Base-by-base conservation (phyloP, 1,139 yeast species). In the Candida albicans region DNA sequence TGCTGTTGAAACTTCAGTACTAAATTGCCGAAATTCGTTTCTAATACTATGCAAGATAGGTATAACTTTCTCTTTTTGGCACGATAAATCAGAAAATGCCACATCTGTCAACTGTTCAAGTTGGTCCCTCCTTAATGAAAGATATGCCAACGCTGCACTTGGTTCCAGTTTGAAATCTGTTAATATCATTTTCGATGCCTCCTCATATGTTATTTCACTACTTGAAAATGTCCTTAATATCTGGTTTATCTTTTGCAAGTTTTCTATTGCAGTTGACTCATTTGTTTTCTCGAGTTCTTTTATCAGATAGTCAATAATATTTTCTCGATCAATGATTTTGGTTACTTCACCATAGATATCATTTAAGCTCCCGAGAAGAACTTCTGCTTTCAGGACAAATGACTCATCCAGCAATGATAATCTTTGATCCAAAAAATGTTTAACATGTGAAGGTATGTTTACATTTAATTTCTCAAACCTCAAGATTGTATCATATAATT, bases 361-460 rank as follows among this genome's bases (percentile, higher is more conserved):
- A 1, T 41, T 42, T 22, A 67, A 49, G 33, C 52, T 52, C 2
- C 42, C 45, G n/a, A 43, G 39, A 4, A 8, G 28, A 6, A 44
- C n/a, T 32, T 51, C 50, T 3, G 40, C 40, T 2, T 52, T 45
- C 8, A 50, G 45, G n/a, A 40, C 28, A 15, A 39, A 10, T 11
- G n/a, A 12, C 3, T 34, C 32, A 25, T 31, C 38, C 3, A 6
- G 6, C 13, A 3, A 11, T 12, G 35, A 27, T 18, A 40, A 46
- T 15, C 42, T 24, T 10, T 26, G 47, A 44, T 64, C 67, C 1
- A 64, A 61, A 2, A 67, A 30, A 28, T 51, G 53, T 45, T 66
- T 65, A 34, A 57, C 56, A 10, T 50, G 44, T 2, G 41, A 7
- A 1, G 77, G 75, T 1, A 72, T 65, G 0, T 49, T 50, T 7